Base-by-base conservation (phyloP, 2,329 filamentous ascomycete genomes). In the Ophiostoma piceae region DNA sequence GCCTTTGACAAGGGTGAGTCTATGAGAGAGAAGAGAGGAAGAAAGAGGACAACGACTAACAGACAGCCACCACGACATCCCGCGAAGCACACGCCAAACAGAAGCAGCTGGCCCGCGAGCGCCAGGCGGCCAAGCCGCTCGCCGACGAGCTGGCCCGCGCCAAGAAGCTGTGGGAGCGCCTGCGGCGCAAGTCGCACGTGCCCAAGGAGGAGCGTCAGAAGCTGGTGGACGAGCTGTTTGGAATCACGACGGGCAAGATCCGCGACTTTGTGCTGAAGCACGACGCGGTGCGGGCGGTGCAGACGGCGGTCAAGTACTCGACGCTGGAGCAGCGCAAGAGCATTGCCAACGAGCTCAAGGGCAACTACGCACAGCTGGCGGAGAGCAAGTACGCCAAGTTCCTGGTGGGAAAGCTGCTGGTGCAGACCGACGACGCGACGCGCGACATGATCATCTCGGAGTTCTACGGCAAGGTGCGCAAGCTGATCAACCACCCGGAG, bases 361-460 rank as follows among this genome's bases (percentile, higher is more conserved):
- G 94, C 22, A 90, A 90, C 74, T 97, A 96, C 79, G 87, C 88
- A 62, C 87, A 91, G 74, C 83, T 99, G 74, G 93, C 94, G 2
- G 94, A 98, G 83, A 96, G 94, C 82, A 91, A 91, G 79, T 99
- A 99, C 77, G 94, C 94, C 76, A 99, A 99, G 81, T 99, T 98
- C 79, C 80, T 99, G 76, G 92, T 99, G 72, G 95, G 92, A 74
- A 99, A 99, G 81, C 85, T 99, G 76, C 86, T 99, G 73, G 91
- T 96, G n/a, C 92, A 96, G 77, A 92, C 93, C 72, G 92, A 97
- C 77, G 83, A 88, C 57, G 91, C 94, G 79, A 92, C 96, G 73
- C 87, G 93, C 76, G 91, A 97, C 77, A 81, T 96, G 74, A 92
- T 99, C 75, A 89, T 99, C 14, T 90, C 92, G 62, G 94, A 99